Evolutionary conservation across 2,329 filamentous ascomycete species (phyloP).

Genomic region (Trichoderma oligosporum): DNA sequence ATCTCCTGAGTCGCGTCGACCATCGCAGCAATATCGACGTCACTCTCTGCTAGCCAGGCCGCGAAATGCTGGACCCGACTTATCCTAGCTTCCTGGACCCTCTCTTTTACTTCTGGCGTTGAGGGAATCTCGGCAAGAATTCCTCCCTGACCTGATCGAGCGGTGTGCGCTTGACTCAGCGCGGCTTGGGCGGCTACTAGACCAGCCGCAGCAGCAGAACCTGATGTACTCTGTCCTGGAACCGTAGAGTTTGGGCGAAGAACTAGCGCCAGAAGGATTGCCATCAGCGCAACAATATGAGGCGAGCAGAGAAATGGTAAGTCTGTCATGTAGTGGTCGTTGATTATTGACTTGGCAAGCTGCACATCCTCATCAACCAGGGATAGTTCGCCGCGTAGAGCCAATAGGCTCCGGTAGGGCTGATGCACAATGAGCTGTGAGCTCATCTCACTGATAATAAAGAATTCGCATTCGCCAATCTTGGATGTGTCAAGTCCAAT

Average conservation of each 20-base stretch:
- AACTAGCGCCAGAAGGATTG: constrained; percentile 79
- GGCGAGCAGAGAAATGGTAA: constrained; percentile 80
- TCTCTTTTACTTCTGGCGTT: constrained; percentile 40
- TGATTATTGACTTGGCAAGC: constrained; percentile 78
- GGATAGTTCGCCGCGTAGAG: constrained; percentile 64
- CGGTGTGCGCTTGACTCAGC: constrained; percentile 44
- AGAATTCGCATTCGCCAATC: constrained; percentile 91
- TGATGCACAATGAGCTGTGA: constrained; percentile 88
- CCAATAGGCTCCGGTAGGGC: constrained; percentile 76
- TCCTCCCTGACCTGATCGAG: constrained; percentile 26
- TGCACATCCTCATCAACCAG: constrained; percentile 74
- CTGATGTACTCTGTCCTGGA: constrained; percentile 30
- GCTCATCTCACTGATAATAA: constrained; percentile 83
- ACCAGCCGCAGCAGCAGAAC: constrained; percentile 37
- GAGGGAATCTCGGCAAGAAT: constrained; percentile 17
- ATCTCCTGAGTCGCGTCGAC: constrained; percentile 90
- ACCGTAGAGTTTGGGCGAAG: constrained; percentile 56
- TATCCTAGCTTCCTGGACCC: constrained; percentile 53
- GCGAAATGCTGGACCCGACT: constrained; percentile 64
- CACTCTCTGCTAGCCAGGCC: constrained; percentile 81
- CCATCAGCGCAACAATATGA: constrained; percentile 83
- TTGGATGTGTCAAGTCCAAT: constrained; percentile 74
- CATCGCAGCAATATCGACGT: constrained; percentile 76
- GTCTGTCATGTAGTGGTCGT: constrained; percentile 90
- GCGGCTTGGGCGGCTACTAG: constrained; percentile 50